These are phyloP conservation scores for Suillus americanus DNA, from an alignment of 768 basidiomycete genomes.

Conservation along the genomic window DNA sequence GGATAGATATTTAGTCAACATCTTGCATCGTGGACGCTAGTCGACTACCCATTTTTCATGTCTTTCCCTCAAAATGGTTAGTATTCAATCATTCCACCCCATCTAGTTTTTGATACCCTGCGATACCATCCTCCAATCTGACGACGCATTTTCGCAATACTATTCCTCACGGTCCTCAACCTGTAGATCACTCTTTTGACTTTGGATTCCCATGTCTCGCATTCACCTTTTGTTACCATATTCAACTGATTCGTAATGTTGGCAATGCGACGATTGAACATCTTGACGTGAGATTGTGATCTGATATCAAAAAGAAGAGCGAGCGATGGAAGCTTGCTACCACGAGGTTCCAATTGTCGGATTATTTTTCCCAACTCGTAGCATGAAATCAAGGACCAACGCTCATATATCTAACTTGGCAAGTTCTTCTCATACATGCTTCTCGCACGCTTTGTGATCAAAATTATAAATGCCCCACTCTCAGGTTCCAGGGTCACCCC, in stretches of 20 bases:
- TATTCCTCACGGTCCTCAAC: neutral
- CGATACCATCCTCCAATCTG: neutral
- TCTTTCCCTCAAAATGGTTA: conserved; percentile 5
- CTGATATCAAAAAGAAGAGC: neutral
- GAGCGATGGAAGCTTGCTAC: neutral
- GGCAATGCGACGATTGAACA: neutral
- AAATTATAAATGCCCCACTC: neutral
- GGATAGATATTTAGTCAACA: neutral
- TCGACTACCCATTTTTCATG: neutral
- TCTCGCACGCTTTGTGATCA: neutral
- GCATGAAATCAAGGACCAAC: neutral
- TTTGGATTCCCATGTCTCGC: neutral
- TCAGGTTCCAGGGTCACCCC: neutral
- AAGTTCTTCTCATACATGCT: neutral
- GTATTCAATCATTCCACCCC: neutral
- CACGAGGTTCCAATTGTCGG: neutral
- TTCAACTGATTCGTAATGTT: neutral
- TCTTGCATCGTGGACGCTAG: neutral
- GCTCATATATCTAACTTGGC: neutral
- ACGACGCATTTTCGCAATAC: neutral
- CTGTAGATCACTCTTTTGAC: neutral
- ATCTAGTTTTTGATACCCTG: neutral
- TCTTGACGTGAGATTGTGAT: neutral
- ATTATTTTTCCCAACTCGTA: neutral
- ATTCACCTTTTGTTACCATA: neutral